phyloP scores from a whole-genome alignment of 2,329 filamentous ascomycete genomes.

The Paecilomyces dactylethromorphus region DNA sequence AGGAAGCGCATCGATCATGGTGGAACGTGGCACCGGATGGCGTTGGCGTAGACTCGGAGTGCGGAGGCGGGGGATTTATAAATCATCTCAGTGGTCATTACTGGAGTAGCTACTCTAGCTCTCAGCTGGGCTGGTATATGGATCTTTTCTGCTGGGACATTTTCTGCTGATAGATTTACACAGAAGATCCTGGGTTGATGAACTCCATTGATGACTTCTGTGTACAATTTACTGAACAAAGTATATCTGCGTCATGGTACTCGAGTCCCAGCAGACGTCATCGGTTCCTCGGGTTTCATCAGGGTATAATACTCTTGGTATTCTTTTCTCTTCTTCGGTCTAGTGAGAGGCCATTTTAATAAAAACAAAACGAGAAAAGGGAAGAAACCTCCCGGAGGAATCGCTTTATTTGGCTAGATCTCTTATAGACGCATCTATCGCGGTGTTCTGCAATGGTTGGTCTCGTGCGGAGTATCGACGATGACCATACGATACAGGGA shows the following conservation, averaged over 20 bases:
- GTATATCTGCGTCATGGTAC: neutral
- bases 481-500: neutral
- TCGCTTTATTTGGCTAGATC: too few relatives aligned
- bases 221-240: neutral
- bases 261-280: neutral
- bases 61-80: neutral
- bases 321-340: too few relatives aligned
- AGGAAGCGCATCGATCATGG: neutral
- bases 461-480: too few relatives aligned
- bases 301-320: neutral
- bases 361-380: too few relatives aligned
- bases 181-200: neutral
- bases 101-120: neutral
- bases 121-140: neutral
- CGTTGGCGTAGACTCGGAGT: neutral
- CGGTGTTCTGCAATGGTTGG: too few relatives aligned
- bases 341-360: neutral
- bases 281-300: neutral
- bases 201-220: neutral
- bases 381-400: too few relatives aligned
- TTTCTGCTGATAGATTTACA: neutral
- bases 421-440: too few relatives aligned
- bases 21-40: neutral
- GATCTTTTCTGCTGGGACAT: neutral
- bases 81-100: neutral